Evolutionary conservation across 2,329 filamentous ascomycete genomes (phyloP).

Genomic region (Phyllachora maydis): DNA sequence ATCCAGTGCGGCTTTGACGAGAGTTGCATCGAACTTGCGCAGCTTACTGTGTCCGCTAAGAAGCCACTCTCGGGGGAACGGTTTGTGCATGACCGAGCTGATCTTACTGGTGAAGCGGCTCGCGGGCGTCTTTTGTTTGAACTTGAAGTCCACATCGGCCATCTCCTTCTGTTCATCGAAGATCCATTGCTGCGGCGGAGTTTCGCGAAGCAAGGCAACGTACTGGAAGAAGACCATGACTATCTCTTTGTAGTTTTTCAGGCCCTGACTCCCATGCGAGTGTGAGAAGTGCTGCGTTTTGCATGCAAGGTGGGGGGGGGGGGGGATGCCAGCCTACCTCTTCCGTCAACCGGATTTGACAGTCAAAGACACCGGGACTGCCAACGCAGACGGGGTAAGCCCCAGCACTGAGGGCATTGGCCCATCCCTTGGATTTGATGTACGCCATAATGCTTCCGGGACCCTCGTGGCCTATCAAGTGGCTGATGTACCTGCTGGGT

Average conservation of each 20-base stretch:
- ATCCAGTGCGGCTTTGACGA: constrained; percentile 53
- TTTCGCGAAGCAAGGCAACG: constrained; percentile 64
- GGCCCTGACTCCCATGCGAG: constrained; percentile 20
- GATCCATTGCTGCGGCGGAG: constrained; percentile 75
- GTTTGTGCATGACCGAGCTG: constrained; percentile 79
- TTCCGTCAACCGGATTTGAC: constrained; percentile 63
- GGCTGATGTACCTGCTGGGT: constrained; percentile 69
- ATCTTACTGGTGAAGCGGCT: constrained; percentile 75
- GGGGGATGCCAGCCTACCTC: constrained; percentile 33
- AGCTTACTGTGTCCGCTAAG: constrained; percentile 62
- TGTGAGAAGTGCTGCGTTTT: not conserved
- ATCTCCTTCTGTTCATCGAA: constrained; percentile 81
- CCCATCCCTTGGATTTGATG: constrained; percentile 80
- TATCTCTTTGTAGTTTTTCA: constrained; percentile 66
- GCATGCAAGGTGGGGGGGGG: no score
- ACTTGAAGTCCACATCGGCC: constrained; percentile 85
- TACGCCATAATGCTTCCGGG: constrained; percentile 83
- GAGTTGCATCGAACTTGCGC: constrained; percentile 58
- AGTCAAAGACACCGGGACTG: constrained; percentile 54
- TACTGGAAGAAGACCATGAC: constrained; percentile 80
- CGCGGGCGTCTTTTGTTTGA: constrained; percentile 79
- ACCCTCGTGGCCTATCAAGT: constrained; percentile 81
- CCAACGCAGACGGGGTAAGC: constrained; percentile 60
- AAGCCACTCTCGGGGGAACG: constrained; percentile 68
- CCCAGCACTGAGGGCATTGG: constrained; percentile 62